These are phyloP conservation scores for Dujonia santamariae DNA, from an alignment of 1,139 yeast species.

Conservation along the genomic window DNA sequence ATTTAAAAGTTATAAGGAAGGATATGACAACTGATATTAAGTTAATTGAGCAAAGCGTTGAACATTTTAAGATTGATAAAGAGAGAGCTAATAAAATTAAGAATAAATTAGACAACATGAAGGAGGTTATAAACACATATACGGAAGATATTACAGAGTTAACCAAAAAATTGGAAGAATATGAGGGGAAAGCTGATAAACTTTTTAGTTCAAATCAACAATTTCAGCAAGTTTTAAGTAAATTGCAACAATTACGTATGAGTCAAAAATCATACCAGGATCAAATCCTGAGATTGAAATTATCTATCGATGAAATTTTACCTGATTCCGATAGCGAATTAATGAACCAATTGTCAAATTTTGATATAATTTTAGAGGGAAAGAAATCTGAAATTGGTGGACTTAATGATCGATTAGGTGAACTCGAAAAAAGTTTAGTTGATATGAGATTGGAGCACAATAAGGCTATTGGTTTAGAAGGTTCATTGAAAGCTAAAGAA, in stretches of 20 bases:
- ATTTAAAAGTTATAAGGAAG: constrained; percentile 69
- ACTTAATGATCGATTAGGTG: constrained; percentile 16
- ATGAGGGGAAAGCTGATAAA: constrained; percentile 57
- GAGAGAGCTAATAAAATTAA: constrained; percentile 64
- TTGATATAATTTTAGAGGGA: constrained; percentile 42
- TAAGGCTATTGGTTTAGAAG: constrained; percentile 48
- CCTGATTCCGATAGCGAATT: constrained; percentile 53
- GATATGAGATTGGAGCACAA: constrained; percentile 33
- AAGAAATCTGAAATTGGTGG: constrained; percentile 27
- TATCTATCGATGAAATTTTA: constrained; percentile 45
- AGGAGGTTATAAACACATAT: constrained; percentile 41
- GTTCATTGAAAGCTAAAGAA: constrained; percentile 55
- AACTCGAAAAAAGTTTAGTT: constrained; percentile 14
- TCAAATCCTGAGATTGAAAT: constrained; percentile 47
- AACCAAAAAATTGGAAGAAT: constrained; percentile 46
- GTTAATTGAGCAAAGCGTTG: constrained; percentile 72
- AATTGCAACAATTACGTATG: constrained; percentile 55
- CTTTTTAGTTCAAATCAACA: constrained; percentile 78
- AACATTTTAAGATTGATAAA: constrained; percentile 69
- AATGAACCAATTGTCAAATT: constrained; percentile 48
- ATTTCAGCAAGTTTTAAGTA: constrained; percentile 69
- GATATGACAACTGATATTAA: constrained; percentile 76
- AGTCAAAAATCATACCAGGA: constrained; percentile 42
- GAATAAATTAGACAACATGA: constrained; percentile 44
- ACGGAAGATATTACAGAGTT: constrained; percentile 49